These are phyloP conservation scores for Solanum gracilifrons DNA, from an alignment of 257 asterid genomes.

Conservation along the genomic window DNA sequence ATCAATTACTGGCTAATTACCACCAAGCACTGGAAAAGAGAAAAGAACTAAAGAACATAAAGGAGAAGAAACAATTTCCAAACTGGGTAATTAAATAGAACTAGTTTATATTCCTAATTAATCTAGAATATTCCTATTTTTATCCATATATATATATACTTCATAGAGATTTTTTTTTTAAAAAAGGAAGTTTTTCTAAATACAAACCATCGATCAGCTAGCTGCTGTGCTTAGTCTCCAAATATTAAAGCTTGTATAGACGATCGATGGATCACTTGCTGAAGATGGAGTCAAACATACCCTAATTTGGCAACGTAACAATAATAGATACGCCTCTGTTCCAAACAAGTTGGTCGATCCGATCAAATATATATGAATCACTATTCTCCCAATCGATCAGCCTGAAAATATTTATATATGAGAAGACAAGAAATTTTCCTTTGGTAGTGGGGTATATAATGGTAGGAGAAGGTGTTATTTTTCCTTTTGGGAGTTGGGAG, in stretches of 20 bases:
- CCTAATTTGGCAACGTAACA: neutral
- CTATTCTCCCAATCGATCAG: neutral
- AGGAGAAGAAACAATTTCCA: neutral
- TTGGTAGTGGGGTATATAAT: neutral
- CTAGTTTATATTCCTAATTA: neutral
- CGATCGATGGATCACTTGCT: neutral
- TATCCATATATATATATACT: neutral
- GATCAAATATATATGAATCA: neutral
- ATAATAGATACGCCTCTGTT: neutral
- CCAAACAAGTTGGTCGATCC: neutral
- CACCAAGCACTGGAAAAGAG: neutral
- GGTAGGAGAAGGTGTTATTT: neutral
- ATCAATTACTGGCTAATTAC: too few relatives aligned
- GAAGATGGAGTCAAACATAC: neutral
- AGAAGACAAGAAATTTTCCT: neutral
- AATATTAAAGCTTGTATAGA: neutral
- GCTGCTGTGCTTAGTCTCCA: neutral
- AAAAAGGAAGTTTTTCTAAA: neutral
- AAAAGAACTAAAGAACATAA: neutral
- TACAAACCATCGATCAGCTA: neutral
- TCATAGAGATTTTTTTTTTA: neutral
- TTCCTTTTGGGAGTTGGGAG: conserved; percentile 22
- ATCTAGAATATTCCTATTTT: neutral
- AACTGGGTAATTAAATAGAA: neutral
- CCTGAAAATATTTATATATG: neutral